A percentile compares a stretch with the other conserved stretches of the same genome.
These are phyloP conservation scores for Fusarium acutatum DNA, from an alignment of 2,329 filamentous ascomycete species.

Conservation along the genomic window DNA sequence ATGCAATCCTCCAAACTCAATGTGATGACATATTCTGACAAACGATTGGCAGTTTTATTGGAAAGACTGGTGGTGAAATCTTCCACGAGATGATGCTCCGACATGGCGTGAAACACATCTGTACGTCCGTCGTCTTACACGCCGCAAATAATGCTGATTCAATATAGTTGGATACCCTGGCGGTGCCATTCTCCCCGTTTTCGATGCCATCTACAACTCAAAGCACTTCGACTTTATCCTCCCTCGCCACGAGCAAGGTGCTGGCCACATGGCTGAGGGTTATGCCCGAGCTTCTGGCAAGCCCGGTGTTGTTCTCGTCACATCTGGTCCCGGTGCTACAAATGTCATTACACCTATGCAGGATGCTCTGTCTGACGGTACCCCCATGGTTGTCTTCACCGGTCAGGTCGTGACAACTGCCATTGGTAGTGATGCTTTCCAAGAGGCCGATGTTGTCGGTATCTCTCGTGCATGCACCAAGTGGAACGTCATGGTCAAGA, in stretches of 20 bases:
- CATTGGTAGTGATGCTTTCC: not conserved
- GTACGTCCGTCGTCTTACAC: slow-evolving; percentile 63
- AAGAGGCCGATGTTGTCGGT: slow-evolving; percentile 91
- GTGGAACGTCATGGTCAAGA: slow-evolving; percentile 97
- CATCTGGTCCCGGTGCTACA: slow-evolving; percentile 84
- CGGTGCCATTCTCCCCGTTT: slow-evolving; percentile 95
- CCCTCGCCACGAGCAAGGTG: slow-evolving; percentile 91
- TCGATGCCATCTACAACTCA: slow-evolving; percentile 99
- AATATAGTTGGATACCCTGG: slow-evolving; percentile 83
- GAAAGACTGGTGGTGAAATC: slow-evolving; percentile 84
- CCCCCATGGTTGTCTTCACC: not conserved
- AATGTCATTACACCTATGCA: slow-evolving; percentile 84
- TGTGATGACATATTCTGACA: not conserved
- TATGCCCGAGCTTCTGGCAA: slow-evolving; percentile 91
- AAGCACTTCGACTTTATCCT: slow-evolving; percentile 96
- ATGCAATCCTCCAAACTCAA: slow-evolving; percentile 50
- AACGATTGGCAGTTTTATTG: slow-evolving; percentile 68
- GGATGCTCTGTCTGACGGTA: not conserved
- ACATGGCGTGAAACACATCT: slow-evolving; percentile 91
- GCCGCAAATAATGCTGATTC: slow-evolving; percentile 35
- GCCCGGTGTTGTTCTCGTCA: slow-evolving; percentile 95
- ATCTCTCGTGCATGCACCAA: slow-evolving; percentile 85
- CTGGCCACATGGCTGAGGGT: slow-evolving; percentile 98
- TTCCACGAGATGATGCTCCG: slow-evolving; percentile 99
- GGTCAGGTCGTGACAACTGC: not conserved